Percentiles rank a stretch among this genome's conserved stretches.
phyloP scores from a whole-genome alignment of 768 basidiomycete species.

The Obba rivulosa region DNA sequence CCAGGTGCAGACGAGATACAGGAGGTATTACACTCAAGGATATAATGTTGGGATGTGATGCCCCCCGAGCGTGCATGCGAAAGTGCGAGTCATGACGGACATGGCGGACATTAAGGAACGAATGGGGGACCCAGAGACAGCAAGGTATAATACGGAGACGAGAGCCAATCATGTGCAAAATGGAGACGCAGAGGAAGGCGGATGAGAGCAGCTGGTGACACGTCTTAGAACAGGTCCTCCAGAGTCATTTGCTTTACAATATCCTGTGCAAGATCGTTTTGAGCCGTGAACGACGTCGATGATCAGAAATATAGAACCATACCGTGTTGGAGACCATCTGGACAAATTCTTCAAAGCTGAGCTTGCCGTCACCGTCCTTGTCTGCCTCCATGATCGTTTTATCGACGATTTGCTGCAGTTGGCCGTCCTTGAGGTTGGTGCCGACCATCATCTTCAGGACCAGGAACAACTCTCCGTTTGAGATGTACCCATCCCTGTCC shows the following conservation, averaged over 20 bases:
- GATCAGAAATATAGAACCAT: slow-evolving; percentile 23
- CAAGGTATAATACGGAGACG: too few species aligned
- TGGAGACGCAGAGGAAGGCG: neutral
- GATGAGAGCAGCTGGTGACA: neutral
- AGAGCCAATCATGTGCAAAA: neutral
- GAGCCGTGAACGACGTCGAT: neutral
- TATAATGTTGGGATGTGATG: too few species aligned
- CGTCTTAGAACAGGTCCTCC: slow-evolving; percentile 78
- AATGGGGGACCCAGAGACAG: neutral
- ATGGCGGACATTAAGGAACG: neutral
- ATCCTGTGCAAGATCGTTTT: slow-evolving; percentile 46
- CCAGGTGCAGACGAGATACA: too few species aligned
- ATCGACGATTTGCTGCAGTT: slow-evolving; percentile 98
- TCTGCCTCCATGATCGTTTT: slow-evolving; percentile 99
- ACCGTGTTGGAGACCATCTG: slow-evolving; percentile 97
- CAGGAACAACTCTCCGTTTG: slow-evolving; percentile 96
- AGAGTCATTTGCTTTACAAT: slow-evolving; percentile 99
- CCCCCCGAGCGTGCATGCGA: slow-evolving; percentile 2
- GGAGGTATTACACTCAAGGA: too few species aligned
- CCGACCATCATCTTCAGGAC: slow-evolving; percentile 99
- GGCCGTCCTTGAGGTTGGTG: slow-evolving; percentile 98
- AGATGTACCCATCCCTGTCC: slow-evolving; percentile 95
- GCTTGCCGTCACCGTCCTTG: slow-evolving; percentile 94
- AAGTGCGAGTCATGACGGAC: slow-evolving; percentile 4
- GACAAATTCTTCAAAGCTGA: slow-evolving; percentile 96